These are phyloP conservation scores for Geotrichum bryndzae DNA, from an alignment of 1,139 yeast species.

Conservation along the genomic window DNA sequence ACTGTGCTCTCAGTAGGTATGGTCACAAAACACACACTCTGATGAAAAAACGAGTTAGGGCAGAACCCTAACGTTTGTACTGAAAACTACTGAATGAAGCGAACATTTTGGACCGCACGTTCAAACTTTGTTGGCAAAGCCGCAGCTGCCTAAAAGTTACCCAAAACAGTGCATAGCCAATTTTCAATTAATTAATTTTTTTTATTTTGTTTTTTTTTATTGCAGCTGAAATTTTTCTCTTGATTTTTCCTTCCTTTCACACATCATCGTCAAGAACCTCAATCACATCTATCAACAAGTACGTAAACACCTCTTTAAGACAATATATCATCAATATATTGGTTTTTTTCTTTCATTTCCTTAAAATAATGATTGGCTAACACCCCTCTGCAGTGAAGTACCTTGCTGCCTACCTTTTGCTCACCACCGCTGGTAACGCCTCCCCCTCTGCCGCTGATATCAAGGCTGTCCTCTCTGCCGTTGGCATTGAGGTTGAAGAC, in stretches of 20 bases:
- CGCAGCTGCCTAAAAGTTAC: not conserved
- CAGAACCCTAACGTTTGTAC: not conserved
- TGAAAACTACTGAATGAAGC: not conserved
- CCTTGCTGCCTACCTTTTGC: conserved; percentile 46
- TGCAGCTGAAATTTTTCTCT: not conserved
- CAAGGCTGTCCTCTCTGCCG: conserved; percentile 82
- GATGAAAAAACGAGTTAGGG: not conserved
- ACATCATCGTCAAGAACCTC: not conserved
- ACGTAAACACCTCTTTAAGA: no score
- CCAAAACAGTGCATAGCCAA: not conserved
- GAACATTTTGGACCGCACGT: not conserved
- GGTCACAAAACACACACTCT: not conserved
- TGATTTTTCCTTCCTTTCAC: not conserved
- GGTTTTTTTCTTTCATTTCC: no score
- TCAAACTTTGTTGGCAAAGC: not conserved
- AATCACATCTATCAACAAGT: not conserved
- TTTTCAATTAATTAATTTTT: no score
- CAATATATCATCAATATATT: not conserved
- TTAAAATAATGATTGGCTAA: not conserved
- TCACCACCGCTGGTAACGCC: conserved; percentile 45
- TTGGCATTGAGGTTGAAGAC: conserved; percentile 93
- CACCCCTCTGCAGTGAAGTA: conserved; percentile 37
- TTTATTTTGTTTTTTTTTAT: not conserved
- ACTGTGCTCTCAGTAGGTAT: not conserved
- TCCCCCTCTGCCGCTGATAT: conserved; percentile 91